Evolutionary conservation across 805 yeast genomes (phyloP).

Genomic region (Dipodascopsis uninucleata): DNA sequence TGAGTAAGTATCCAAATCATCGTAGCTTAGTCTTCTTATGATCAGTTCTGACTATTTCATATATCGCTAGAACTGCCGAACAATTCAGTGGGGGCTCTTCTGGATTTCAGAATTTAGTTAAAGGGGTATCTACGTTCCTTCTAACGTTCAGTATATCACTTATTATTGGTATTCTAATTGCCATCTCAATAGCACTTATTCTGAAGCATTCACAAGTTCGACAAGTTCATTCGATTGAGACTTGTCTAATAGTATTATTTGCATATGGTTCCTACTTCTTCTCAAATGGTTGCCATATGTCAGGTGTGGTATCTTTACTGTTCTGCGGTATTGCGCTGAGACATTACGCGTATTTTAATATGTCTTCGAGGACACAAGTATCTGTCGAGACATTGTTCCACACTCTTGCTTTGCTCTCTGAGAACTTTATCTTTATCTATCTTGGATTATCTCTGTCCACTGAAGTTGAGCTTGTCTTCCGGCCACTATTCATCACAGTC

Average conservation of each 20-base stretch:
- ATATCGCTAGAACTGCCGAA: conserved; percentile 64
- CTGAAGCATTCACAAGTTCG: conserved; percentile 90
- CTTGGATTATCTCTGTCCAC: conserved; percentile 92
- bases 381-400: conserved; percentile 95
- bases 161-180: conserved; percentile 82
- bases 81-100: conserved; percentile 87
- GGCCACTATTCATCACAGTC: conserved; percentile 86
- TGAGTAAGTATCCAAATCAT: conserved; percentile 42
- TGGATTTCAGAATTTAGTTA: conserved; percentile 70
- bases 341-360: conserved; percentile 94
- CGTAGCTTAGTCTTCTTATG: no score
- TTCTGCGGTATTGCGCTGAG: conserved; percentile 96
- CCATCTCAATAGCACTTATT: conserved; percentile 82
- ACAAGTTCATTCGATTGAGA: conserved; percentile 94
- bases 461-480: conserved; percentile 90
- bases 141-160: conserved; percentile 91
- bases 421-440: conserved; percentile 93
- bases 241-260: conserved; percentile 81
- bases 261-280: conserved; percentile 97
- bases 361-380: conserved; percentile 95
- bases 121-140: conserved; percentile 88
- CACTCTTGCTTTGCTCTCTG: conserved; percentile 88
- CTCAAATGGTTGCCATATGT: conserved; percentile 98
- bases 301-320: conserved; percentile 72
- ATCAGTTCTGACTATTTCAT: no score